Evolutionary conservation across 345 rosid species (phyloP).

Genomic region (Gossypium mustelinum): DNA sequence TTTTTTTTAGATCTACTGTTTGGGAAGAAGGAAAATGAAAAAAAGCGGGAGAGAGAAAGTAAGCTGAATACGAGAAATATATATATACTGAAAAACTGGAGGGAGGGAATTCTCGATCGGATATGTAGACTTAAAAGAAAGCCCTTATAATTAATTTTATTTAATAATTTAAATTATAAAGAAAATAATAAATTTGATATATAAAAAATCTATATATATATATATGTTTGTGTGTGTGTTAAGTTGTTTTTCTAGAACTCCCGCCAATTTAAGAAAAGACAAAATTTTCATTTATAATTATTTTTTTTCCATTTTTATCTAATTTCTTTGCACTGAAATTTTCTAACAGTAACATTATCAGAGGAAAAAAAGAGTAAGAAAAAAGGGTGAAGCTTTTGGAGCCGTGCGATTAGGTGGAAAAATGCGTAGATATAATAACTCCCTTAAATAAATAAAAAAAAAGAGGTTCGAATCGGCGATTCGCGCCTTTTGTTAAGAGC

Average conservation of each 20-base stretch:
- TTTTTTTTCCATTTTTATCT: neutral
- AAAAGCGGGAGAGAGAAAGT: conserved; percentile 40
- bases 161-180: neutral
- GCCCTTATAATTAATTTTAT: neutral
- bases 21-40: conserved; percentile 38
- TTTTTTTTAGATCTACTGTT: conserved; percentile 32
- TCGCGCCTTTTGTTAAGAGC: conserved; percentile 26
- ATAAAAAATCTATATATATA: too few relatives aligned
- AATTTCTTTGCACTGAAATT: too few relatives aligned
- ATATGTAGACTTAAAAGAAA: neutral
- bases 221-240: too few relatives aligned
- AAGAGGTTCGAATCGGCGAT: conserved; percentile 29
- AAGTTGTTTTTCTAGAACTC: neutral
- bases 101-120: conserved; percentile 62
- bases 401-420: neutral
- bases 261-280: conserved; percentile 6
- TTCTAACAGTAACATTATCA: too few relatives aligned
- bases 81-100: conserved; percentile 2
- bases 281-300: neutral
- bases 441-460: neutral
- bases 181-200: neutral
- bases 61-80: conserved; percentile 58
- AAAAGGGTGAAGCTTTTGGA: neutral
- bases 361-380: neutral
- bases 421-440: neutral